These are phyloP conservation scores for Phytophthora pluvialis DNA, from an alignment of 352 stramenopile species.

Conservation along the genomic window DNA sequence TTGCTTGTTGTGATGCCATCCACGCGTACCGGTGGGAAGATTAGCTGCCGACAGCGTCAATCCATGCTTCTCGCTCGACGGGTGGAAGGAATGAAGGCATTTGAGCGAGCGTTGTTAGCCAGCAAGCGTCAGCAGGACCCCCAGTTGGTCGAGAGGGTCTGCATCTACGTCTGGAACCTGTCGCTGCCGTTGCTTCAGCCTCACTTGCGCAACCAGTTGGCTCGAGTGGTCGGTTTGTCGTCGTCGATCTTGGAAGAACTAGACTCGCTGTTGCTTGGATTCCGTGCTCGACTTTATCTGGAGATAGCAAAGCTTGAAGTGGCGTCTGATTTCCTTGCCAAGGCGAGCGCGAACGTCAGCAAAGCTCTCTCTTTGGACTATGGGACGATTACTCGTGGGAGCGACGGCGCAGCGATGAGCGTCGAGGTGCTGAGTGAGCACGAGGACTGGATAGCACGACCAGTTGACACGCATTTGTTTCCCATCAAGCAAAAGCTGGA, in stretches of 20 bases:
- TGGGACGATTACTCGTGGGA: slow-evolving; percentile 23
- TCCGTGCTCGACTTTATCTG: slow-evolving; percentile 83
- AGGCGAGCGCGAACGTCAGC: slow-evolving; percentile 66
- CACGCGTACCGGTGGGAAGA: slow-evolving; percentile 11
- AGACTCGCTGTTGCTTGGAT: slow-evolving; percentile 76
- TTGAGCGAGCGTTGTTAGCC: slow-evolving; percentile 82
- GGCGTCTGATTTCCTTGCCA: slow-evolving; percentile 83
- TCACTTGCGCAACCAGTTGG: slow-evolving; percentile 69
- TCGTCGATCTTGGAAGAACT: slow-evolving; percentile 74
- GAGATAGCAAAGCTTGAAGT: slow-evolving; percentile 90
- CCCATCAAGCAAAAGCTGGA: slow-evolving; percentile 68
- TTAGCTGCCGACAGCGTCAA: slow-evolving; percentile 45
- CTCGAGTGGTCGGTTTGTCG: slow-evolving; percentile 72
- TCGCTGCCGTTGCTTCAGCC: slow-evolving; percentile 80
- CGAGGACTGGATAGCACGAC: slow-evolving; percentile 32
- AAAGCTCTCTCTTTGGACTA: slow-evolving; percentile 79
- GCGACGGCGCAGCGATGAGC: slow-evolving; percentile 26
- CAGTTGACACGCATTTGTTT: slow-evolving; percentile 74
- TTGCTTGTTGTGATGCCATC: slow-evolving; percentile 39
- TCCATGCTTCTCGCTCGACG: slow-evolving; percentile 48
- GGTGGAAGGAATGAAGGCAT: slow-evolving; percentile 74
- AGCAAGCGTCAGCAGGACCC: slow-evolving; percentile 79
- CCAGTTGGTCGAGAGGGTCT: slow-evolving; percentile 81
- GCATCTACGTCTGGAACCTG: slow-evolving; percentile 86
- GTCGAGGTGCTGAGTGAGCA: slow-evolving; percentile 29